Conservation (phyloP, 345 rosid genomes). For the Dipteronia sinensis region DNA sequence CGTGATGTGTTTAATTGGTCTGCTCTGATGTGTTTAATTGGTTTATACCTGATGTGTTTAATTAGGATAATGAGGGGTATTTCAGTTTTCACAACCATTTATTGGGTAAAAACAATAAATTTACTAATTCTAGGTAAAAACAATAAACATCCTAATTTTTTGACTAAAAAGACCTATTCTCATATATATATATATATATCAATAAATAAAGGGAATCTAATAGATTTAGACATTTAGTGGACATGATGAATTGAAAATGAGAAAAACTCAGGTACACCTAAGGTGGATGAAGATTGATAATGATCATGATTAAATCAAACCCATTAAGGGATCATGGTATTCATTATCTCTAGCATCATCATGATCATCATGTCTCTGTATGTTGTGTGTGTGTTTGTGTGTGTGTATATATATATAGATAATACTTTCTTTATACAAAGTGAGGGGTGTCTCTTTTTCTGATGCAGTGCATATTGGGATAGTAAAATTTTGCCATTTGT, state of each 20-base stretch:
- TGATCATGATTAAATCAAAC: neutral
- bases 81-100: too few species aligned
- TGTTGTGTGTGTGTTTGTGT: too few species aligned
- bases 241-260: constrained; percentile 5
- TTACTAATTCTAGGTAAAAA: too few species aligned
- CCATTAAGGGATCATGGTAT: neutral
- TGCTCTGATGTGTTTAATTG: too few species aligned
- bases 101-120: too few species aligned
- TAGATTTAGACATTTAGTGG: constrained; percentile 10
- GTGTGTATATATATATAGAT: too few species aligned
- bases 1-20: too few species aligned
- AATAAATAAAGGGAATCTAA: constrained; percentile 3
- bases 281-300: neutral
- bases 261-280: neutral
- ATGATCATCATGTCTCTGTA: neutral
- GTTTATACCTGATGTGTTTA: too few species aligned
- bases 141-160: too few species aligned
- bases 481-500: constrained; percentile 1
- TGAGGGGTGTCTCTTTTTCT: constrained; percentile 4
- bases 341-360: neutral
- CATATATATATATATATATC: too few species aligned
- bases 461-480: constrained; percentile 11
- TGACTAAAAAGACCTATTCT: too few species aligned
- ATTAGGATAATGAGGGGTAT: too few species aligned
- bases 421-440: neutral